These are phyloP conservation scores for Phaeotremella skinneri DNA, from an alignment of 768 basidiomycete genomes.

Conservation along the genomic window DNA sequence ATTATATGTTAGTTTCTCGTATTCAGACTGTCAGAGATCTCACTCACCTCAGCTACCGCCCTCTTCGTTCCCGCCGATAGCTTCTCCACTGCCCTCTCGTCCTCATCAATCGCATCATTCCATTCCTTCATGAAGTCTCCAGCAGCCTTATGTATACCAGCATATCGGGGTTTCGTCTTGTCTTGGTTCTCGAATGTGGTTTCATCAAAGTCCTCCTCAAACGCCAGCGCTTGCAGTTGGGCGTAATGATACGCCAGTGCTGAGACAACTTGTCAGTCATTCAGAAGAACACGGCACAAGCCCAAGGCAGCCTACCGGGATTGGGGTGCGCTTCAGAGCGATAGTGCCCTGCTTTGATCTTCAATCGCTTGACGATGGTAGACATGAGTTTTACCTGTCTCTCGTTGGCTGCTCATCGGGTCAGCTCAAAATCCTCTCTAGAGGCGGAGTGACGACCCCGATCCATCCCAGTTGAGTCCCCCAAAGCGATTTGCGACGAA, in stretches of 20 bases:
- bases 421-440: neutral
- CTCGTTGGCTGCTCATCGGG: slow-evolving; percentile 60
- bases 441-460: slow-evolving; percentile 3
- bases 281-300: neutral
- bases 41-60: slow-evolving; percentile 4
- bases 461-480: slow-evolving; percentile 10
- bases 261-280: slow-evolving; percentile 47
- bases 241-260: slow-evolving; percentile 84
- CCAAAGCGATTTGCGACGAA: too few relatives aligned
- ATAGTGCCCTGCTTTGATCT: slow-evolving; percentile 73
- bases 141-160: slow-evolving; percentile 69
- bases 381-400: slow-evolving; percentile 65
- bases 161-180: slow-evolving; percentile 70
- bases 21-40: neutral
- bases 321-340: slow-evolving; percentile 62
- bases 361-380: slow-evolving; percentile 74
- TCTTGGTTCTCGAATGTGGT: slow-evolving; percentile 67
- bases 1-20: neutral
- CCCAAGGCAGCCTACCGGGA: slow-evolving; percentile 64
- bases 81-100: slow-evolving; percentile 61
- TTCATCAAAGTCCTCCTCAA: slow-evolving; percentile 81
- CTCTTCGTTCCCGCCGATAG: slow-evolving; percentile 39
- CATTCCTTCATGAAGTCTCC: slow-evolving; percentile 68
- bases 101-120: slow-evolving; percentile 67
- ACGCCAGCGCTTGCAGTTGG: slow-evolving; percentile 86